phyloP scores from a whole-genome alignment of 192 early-diverging fungal species.

The Coemansia sp. region DNA sequence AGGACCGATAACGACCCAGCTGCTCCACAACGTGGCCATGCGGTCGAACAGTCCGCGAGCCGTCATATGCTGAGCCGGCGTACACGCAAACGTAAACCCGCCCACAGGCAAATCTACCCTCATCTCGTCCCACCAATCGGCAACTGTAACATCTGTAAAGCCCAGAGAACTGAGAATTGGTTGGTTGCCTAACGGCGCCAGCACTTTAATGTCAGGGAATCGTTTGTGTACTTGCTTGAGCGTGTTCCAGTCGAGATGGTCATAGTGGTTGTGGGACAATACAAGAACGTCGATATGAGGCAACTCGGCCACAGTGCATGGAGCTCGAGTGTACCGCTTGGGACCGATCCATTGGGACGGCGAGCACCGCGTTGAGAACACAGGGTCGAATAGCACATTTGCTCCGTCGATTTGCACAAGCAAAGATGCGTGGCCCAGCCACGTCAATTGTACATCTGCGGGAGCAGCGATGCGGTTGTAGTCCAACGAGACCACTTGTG shows the following conservation, averaged over 20 bases:
- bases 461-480: constrained; percentile 16
- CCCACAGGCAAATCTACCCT: constrained; percentile 20
- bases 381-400: constrained; percentile 74
- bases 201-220: constrained; percentile 58
- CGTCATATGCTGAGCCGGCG: constrained; percentile 64
- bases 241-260: constrained; percentile 75
- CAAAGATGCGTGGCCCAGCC: constrained; percentile 67
- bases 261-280: constrained; percentile 88
- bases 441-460: constrained; percentile 46
- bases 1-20: constrained; percentile 62
- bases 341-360: constrained; percentile 68
- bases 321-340: constrained; percentile 64
- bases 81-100: constrained; percentile 63
- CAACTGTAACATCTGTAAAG: constrained; percentile 60
- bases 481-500: constrained; percentile 32
- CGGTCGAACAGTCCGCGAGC: constrained; percentile 63
- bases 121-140: constrained; percentile 79
- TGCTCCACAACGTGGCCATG: constrained; percentile 77
- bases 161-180: constrained; percentile 60
- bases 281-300: constrained; percentile 72
- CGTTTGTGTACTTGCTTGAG: constrained; percentile 53
- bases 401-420: constrained; percentile 65
- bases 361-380: constrained; percentile 73
- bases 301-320: constrained; percentile 65
- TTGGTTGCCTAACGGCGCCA: constrained; percentile 78